phyloP scores from a whole-genome alignment of 805 yeast genomes.

The Barnettozyma botsteinii region DNA sequence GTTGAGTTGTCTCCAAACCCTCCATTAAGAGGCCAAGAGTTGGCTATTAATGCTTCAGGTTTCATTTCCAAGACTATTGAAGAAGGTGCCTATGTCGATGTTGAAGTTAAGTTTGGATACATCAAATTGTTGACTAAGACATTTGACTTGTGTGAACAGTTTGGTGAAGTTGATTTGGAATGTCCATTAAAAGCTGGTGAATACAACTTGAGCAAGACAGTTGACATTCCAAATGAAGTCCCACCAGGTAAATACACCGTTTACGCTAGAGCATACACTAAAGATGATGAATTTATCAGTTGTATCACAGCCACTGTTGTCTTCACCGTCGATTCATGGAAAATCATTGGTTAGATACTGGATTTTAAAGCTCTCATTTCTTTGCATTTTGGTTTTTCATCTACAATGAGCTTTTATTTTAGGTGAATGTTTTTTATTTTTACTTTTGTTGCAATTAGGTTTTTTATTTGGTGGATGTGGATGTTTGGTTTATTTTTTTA shows the following conservation, averaged over 20 bases:
- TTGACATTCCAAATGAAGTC: conserved; percentile 83
- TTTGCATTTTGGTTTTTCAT: not conserved
- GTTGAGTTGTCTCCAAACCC: conserved; percentile 79
- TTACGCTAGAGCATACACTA: conserved; percentile 84
- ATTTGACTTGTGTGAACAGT: conserved; percentile 87
- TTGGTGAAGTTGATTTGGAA: conserved; percentile 72
- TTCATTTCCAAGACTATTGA: conserved; percentile 45
- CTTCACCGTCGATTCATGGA: conserved; percentile 32
- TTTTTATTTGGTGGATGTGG: too few relatives aligned
- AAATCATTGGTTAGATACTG: conserved; percentile 10
- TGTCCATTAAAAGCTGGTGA: conserved; percentile 79
- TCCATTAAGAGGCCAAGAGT: conserved; percentile 77
- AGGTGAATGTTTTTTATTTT: not conserved
- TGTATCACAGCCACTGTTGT: conserved; percentile 73
- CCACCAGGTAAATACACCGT: conserved; percentile 94
- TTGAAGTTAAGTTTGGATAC: conserved; percentile 88
- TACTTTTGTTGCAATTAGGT: not conserved
- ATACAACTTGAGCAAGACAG: conserved; percentile 59
- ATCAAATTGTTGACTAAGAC: conserved; percentile 83
- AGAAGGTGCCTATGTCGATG: conserved; percentile 92
- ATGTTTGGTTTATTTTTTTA: not conserved
- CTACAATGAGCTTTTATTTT: too few relatives aligned
- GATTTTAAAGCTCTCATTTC: too few relatives aligned
- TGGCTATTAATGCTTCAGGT: conserved; percentile 77
- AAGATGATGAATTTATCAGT: conserved; percentile 72